Percentiles rank a stretch among this genome's conserved stretches.
Evolutionary conservation across 805 yeast genomes (phyloP).

Genomic region (Yarrowia sp.): DNA sequence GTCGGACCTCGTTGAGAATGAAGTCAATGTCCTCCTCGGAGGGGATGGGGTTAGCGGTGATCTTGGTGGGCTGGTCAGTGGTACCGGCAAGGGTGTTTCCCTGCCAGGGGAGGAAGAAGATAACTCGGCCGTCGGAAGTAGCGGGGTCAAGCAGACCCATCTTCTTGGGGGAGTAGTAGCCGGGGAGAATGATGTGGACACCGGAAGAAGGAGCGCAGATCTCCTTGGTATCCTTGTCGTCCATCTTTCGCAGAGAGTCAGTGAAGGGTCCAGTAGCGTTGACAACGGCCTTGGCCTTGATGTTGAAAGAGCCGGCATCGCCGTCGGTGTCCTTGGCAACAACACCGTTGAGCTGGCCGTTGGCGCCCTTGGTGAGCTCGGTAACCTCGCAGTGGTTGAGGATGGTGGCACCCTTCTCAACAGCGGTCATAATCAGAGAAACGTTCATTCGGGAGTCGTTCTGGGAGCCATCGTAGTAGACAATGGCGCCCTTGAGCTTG

Average conservation of each 20-base stretch:
- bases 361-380: constrained; percentile 63
- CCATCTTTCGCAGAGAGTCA: constrained; percentile 83
- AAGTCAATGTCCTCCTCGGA: constrained; percentile 85
- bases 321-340: constrained; percentile 57
- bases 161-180: constrained; percentile 81
- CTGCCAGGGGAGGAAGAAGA: constrained; percentile 98
- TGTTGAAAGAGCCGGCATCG: constrained; percentile 53
- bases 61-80: constrained; percentile 72
- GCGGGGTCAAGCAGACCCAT: constrained; percentile 89
- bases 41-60: constrained; percentile 63
- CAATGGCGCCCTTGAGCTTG: constrained; percentile 82
- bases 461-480: constrained; percentile 93
- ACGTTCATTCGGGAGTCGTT: constrained; percentile 91
- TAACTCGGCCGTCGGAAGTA: constrained; percentile 92
- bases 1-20: constrained; percentile 81
- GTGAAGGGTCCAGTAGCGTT: constrained; percentile 96
- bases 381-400: constrained; percentile 82
- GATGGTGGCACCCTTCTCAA: constrained; percentile 83
- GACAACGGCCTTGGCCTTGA: constrained; percentile 71
- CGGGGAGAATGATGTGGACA: constrained; percentile 89
- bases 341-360: constrained; percentile 68
- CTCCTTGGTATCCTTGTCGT: constrained; percentile 52
- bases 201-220: constrained; percentile 96
- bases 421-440: constrained; percentile 80
- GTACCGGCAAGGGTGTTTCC: constrained; percentile 96